Conservation (phyloP, 768 basidiomycete species). For the Cystobasidium onofrii region DNA sequence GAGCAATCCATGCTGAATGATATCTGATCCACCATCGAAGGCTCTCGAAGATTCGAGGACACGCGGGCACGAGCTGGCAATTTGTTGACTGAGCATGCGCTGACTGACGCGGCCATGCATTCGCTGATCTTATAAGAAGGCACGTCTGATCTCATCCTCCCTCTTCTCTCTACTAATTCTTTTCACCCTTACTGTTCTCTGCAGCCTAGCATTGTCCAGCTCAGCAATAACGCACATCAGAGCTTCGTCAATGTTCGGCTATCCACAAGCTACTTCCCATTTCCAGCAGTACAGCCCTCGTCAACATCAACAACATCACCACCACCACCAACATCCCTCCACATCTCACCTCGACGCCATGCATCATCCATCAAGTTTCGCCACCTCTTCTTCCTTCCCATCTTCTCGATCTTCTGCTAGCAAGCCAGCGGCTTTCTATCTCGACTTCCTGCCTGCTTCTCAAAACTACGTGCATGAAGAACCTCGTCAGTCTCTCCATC, state of each 20-base stretch:
- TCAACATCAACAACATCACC: background rate
- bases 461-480: too few species aligned
- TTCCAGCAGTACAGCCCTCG: background rate
- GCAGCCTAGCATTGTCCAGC: too few species aligned
- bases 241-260: background rate
- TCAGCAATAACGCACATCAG: too few species aligned
- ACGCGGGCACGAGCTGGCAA: background rate
- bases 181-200: too few species aligned
- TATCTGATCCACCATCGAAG: background rate
- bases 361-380: too few species aligned
- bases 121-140: background rate
- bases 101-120: background rate
- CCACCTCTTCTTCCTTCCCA: background rate
- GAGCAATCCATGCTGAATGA: background rate
- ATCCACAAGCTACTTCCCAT: background rate
- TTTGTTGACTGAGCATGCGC: background rate
- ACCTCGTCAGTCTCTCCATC: background rate
- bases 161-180: background rate
- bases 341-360: too few species aligned
- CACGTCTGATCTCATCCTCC: background rate
- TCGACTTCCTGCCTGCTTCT: background rate
- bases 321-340: too few species aligned
- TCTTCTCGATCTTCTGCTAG: too few species aligned
- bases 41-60: background rate
- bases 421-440: background rate